These are phyloP conservation scores for Leccinellum albellum DNA, from an alignment of 768 basidiomycete species.

Conservation along the genomic window DNA sequence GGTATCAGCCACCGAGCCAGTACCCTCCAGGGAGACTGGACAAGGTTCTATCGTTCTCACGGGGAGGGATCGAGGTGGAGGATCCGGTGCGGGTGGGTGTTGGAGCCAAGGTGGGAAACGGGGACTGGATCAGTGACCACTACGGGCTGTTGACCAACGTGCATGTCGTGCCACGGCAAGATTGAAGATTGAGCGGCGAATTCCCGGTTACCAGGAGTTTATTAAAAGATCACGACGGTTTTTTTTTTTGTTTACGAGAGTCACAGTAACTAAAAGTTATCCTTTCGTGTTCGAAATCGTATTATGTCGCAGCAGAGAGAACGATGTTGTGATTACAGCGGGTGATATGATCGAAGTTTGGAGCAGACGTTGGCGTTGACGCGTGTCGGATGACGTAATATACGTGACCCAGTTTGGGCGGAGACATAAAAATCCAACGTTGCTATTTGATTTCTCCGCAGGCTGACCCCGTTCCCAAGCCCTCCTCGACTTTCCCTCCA, in stretches of 20 bases:
- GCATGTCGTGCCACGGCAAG: slow-evolving; percentile 20
- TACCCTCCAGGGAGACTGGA: slow-evolving; percentile 58
- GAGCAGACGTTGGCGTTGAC: too few species aligned
- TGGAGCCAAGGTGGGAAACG: slow-evolving; percentile 41
- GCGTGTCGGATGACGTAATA: slow-evolving; percentile 3
- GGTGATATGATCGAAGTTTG: too few species aligned
- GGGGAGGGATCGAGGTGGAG: slow-evolving; percentile 48
- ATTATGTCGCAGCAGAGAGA: too few species aligned
- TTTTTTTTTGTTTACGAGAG: slow-evolving; percentile 5
- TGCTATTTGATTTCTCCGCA: slow-evolving; percentile 20
- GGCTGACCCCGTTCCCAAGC: slow-evolving; percentile 5
- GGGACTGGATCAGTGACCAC: slow-evolving; percentile 65
- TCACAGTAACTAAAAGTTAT: too few species aligned
- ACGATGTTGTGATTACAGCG: slow-evolving; percentile 13
- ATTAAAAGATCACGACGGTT: slow-evolving; percentile 9
- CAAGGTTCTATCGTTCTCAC: slow-evolving; percentile 57
- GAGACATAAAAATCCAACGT: slow-evolving; percentile 29
- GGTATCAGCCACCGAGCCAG: slow-evolving; percentile 49
- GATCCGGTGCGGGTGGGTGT: slow-evolving; percentile 55
- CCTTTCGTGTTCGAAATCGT: too few species aligned
- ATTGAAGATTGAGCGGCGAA: slow-evolving; percentile 14
- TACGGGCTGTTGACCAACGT: slow-evolving; percentile 50
- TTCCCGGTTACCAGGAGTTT: too few species aligned
- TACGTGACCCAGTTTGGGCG: slow-evolving; percentile 23
- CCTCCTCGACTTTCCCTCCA: slow-evolving; percentile 12